Evolutionary conservation across 306 rosid species (phyloP).

Genomic region (Cucurbita moschata): DNA sequence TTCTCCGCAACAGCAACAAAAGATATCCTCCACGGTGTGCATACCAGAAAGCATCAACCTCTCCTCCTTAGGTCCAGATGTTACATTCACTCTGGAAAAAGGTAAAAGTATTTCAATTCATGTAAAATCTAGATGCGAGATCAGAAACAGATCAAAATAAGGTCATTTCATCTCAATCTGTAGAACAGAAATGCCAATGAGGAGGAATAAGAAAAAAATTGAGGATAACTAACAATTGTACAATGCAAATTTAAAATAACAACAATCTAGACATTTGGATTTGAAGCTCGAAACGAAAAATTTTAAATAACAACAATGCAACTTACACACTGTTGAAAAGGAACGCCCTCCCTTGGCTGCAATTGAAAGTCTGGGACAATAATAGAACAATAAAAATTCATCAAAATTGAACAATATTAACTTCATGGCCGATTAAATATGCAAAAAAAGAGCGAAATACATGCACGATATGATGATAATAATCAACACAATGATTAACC

Average conservation of each 20-base stretch:
- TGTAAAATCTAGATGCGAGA: not conserved
- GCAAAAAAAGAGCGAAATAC: not conserved
- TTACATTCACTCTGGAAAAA: slow-evolving; percentile 47
- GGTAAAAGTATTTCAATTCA: not conserved
- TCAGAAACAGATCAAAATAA: not conserved
- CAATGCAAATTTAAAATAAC: not conserved
- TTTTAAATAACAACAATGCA: not conserved
- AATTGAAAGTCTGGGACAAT: slow-evolving; percentile 48
- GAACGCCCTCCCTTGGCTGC: slow-evolving; percentile 66
- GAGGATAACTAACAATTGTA: not conserved
- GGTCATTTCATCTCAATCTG: not conserved
- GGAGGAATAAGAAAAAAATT: not conserved
- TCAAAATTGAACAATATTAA: not conserved
- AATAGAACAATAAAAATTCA: slow-evolving; percentile 25
- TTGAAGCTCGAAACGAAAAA: not conserved
- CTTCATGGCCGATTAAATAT: not conserved
- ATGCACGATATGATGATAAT: not conserved
- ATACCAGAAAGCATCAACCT: slow-evolving; percentile 63
- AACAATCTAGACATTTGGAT: not conserved
- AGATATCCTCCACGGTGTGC: slow-evolving; percentile 81
- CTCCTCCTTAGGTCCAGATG: slow-evolving; percentile 50
- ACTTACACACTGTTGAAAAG: slow-evolving; percentile 83
- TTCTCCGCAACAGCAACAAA: slow-evolving; percentile 81
- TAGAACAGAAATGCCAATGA: not conserved
- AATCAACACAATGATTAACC: not conserved